Evolutionary conservation across 129 eudicot genomes (phyloP).

Genomic region (Rutidosis leptorrhynchoides): DNA sequence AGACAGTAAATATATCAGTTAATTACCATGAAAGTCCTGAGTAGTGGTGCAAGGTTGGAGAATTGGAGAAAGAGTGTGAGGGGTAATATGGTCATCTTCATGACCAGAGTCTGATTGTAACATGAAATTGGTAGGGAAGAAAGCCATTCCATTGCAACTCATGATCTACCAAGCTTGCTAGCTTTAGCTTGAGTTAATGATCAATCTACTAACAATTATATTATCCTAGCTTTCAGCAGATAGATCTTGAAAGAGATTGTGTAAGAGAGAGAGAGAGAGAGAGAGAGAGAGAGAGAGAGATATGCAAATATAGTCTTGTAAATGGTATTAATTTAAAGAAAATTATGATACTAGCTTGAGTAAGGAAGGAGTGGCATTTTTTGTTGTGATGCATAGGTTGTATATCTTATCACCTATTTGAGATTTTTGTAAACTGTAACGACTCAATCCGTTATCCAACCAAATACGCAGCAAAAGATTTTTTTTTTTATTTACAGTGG

Average conservation of each 20-base stretch:
- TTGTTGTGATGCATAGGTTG: slow-evolving; percentile 20
- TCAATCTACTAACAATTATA: no score
- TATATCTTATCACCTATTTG: background rate
- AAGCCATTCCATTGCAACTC: slow-evolving; percentile 63
- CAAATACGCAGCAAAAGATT: no score
- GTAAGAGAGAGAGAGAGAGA: background rate
- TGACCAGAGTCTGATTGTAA: slow-evolving; percentile 49
- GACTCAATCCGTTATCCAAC: no score
- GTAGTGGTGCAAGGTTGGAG: slow-evolving; percentile 48
- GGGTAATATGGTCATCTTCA: slow-evolving; percentile 46
- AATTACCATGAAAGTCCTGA: slow-evolving; percentile 73
- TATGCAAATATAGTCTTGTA: slow-evolving; percentile 2
- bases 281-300: slow-evolving; percentile 17
- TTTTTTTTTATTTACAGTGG: no score
- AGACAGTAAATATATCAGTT: background rate
- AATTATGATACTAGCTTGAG: background rate
- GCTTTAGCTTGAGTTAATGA: slow-evolving; percentile 16
- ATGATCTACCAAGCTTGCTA: slow-evolving; percentile 30
- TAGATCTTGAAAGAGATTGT: slow-evolving; percentile 21
- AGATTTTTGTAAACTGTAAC: no score
- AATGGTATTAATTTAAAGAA: slow-evolving; percentile 18
- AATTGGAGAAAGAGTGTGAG: slow-evolving; percentile 55
- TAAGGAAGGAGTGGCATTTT: background rate
- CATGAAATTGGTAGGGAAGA: slow-evolving; percentile 82
- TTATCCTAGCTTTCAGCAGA: slow-evolving; percentile 13